Evolutionary conservation across 2,329 filamentous ascomycete genomes (phyloP), one percentile per base, ranked within the genome.

Genomic region (Akanthomyces uredinophilus): DNA sequence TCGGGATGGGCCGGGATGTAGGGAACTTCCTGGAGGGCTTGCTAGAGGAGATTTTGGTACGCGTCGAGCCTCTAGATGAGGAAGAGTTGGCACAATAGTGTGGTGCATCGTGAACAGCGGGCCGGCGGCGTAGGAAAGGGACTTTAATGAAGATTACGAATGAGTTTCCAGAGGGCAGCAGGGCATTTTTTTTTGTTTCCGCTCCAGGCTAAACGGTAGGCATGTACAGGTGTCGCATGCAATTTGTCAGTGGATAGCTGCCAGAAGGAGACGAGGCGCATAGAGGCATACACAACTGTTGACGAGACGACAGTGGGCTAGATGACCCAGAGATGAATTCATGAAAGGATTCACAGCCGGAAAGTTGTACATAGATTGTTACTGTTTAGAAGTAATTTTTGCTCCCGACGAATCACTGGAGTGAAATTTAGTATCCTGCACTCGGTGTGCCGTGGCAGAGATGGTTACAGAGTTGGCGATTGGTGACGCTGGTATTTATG

Each of bases 1-100:
- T 98, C 13, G 92, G 92, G 1, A 97, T 98, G 94, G 94, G 92
- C 0, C 88, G 91, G 50, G 93, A 94, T 29, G 92, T 96, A 2
- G 87, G 87, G 50, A 91, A 90, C 1, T 96, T 98, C 68, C 76
- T 98, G 8, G 95, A 99, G 74, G 94, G 93, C 0, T 85, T 98
- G 65, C 78, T 99, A 39, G 95, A 99, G 74, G 95, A 99, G 79
- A 89, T 99, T 27, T 78, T 99, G 24, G 92, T 97, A 41, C 80
- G 95, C 61, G 91, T 98, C 16, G 94, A 98, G 77, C 91, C 93
- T 4, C 81, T 92, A 64, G 91, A 95, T 69, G 90, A 92, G 67
- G 84, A 86, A n/a, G 84, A 86, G 65, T 24, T 46, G 46, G 41
- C 68, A 62, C 67, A 61, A 54, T 59, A 61, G 62, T 24, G 43